Base-by-base conservation (phyloP, 306 rosid genomes). In the Cucurbita pepo region DNA sequence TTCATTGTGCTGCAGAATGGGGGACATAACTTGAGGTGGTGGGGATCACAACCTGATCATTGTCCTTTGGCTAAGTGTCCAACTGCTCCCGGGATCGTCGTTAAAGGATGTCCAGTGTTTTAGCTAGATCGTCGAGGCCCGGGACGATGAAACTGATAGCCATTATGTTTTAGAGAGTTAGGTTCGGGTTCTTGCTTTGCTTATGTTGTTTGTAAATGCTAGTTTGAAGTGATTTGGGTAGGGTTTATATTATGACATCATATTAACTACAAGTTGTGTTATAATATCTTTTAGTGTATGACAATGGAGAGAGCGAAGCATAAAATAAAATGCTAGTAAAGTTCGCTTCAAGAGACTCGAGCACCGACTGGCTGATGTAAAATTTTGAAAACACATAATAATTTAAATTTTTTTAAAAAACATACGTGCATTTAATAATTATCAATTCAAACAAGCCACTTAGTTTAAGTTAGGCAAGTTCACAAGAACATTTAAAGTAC, bases 61-160 rank as follows among this genome's bases (percentile, higher is more conserved):
- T 95, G 99, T 60, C 97, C 99, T 22, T 63, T 95, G 74, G 97
- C 99, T 18, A 9, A 84, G 34, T 95, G 99, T 80, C 99, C 99
- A 16, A 95, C 92, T 12, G 90, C 95, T 41, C 92, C 96, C 0
- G 97, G 99, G 54, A 91, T 91, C 61, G 15, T 3, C 9, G 96
- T 91, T 34, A 81, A 88, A 1, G 96, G 91, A 6, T 95, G 99
- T 65, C 97, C 97, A 0, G 88, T 95, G 52, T 91, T 91, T 65
- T 82, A 50, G 73, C 11, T 8, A 34, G 43, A 30, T 14, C 10
- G 1, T 58, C 9, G 10, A 37, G 30, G 13, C 5, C 0, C 3
- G n/a, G 10, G 16, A 59, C 4, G 19, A 34, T 8, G 43, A 58
- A 58, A 34, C 65, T 6, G 43, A 59, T 5, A 30, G 16, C 3